Evolutionary conservation across 2,329 filamentous ascomycete genomes (phyloP), one percentile per base, ranked within the genome.

Genomic region (Chaetomium olivaceum): DNA sequence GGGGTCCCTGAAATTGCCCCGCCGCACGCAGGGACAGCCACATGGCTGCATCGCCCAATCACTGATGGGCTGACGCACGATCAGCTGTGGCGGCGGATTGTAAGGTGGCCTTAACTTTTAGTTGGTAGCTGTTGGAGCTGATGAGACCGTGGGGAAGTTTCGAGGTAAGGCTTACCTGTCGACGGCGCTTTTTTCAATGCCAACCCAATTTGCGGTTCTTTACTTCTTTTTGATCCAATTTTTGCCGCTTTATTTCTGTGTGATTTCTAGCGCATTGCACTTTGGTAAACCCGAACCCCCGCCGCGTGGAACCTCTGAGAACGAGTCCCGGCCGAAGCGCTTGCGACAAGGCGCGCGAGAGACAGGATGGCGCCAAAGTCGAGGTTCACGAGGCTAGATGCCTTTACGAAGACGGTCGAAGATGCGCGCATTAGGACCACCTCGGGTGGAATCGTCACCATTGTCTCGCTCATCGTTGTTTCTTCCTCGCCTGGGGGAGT

Each of bases 331-430:
- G 23, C 48, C 36, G 54, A 19, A 58, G 64, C 65, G 67, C 65
- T 63, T 51, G 43, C 59, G 57, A 61, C 43, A 43, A 43, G 39
- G 65, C 68, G 60, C 66, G 39, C 51, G 29, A 63, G n/a, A 65
- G 23, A 46, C 67, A 75, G 70, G 58, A 98, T 98, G 95, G 84
- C 93, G 71, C 81, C 89, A 75, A 97, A 96, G 83, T 96, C 92
- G 73, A 89, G 95, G 78, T 97, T 99, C 77, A 97, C 91, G 67
- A 90, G 90, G 86, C 91, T 99, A 70, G 95, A 99, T 80, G 95
- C 95, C 84, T 99, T 99, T 78, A 97, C 94, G 60, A 99, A 99
- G 81, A 99, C 95, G 14, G 95, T 99, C 73, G 95, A 99, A 78
- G 95, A 99, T 87, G 95, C 96, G 71, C 88, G 95, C 73, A 88